Evolutionary conservation across 768 basidiomycete species (phyloP), one percentile per base, ranked within the genome.

Genomic region (Xerocomellus chrysenteron): DNA sequence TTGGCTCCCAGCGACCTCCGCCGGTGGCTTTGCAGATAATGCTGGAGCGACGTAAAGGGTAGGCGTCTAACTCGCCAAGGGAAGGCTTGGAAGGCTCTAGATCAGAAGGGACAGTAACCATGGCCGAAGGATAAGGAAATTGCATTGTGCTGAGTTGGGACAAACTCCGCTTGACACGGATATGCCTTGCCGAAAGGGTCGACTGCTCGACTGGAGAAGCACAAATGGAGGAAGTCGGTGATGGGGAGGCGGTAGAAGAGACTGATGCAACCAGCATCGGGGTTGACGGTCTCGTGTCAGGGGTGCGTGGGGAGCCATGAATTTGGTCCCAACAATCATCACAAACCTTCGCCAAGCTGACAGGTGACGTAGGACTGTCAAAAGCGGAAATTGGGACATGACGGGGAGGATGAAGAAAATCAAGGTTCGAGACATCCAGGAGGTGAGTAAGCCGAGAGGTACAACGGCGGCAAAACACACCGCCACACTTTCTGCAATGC

Each of bases 401-500:
- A 57, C 84, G 81, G 1, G 90, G 90, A 1, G 90, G 90, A 43
- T 86, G 76, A 46, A 90, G 73, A 71, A 92, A 90, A 50, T 75
- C 68, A 40, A 92, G 84, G 52, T 79, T 78, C 10, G 88, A 81
- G n/a, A 87, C 81, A 66, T 92, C 90, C 52, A 92, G 80, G 5
- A 92, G 82, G 13, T 80, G 74, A 0, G 86, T 90, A 7, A 76
- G 66, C 52, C 80, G 80, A 7, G 80, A 73, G 1, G 84, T 80
- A 68, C 90, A 92, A 7, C 78, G 70, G 47, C 70, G 69, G 73
- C 90, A 92, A 68, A 85, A 91, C 32, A 92, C 75, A 59, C 88
- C 88, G 48, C 90, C 90, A 61, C 90, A 92, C 68, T 91, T 92
- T 69, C 90, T 82, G 72, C 90, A 92, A 58, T 92, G 90, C 86